Percentiles rank a stretch among this genome's conserved stretches.
Evolutionary conservation across 345 rosid species (phyloP).

Genomic region (Draba incana): DNA sequence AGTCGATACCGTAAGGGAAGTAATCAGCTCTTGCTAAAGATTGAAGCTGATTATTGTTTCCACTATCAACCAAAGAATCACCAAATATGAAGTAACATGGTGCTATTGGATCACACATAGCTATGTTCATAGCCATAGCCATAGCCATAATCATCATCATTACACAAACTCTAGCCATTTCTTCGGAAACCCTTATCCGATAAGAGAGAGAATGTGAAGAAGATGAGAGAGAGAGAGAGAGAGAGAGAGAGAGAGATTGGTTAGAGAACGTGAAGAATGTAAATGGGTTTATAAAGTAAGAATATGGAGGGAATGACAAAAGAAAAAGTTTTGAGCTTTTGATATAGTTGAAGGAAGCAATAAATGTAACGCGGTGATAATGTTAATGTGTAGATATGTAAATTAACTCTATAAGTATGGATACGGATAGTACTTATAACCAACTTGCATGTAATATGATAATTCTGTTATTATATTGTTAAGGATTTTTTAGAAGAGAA

Average conservation of each 20-base stretch:
- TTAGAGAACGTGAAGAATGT: conserved; percentile 40
- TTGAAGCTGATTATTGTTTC: conserved; percentile 68
- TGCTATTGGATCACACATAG: conserved; percentile 53
- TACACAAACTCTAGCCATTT: conserved; percentile 35
- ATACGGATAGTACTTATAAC: conserved; percentile 11
- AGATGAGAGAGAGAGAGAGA: conserved; percentile 14
- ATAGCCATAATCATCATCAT: conserved; percentile 28
- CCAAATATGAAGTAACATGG: conserved; percentile 86
- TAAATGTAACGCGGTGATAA: conserved; percentile 39
- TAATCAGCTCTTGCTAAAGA: conserved; percentile 76
- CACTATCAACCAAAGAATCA: conserved; percentile 84
- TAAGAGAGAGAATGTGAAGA: conserved; percentile 15
- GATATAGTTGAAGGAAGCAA: too few species aligned
- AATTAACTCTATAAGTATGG: conserved; percentile 30
- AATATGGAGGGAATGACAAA: conserved; percentile 37
- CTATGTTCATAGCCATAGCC: conserved; percentile 35
- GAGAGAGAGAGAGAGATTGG: conserved; percentile 26
- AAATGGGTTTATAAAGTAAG: conserved; percentile 29
- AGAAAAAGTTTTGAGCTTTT: conserved; percentile 8
- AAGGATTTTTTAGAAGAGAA: conserved; percentile 12
- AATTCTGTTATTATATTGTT: conserved; percentile 26
- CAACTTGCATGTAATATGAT: conserved; percentile 26
- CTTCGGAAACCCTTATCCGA: conserved; percentile 1
- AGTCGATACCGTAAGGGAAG: conserved; percentile 87
- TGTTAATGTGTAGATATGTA: conserved; percentile 14